These are phyloP conservation scores for Mucor indicus DNA, from an alignment of 371 early-diverging fungal species.

Conservation along the genomic window DNA sequence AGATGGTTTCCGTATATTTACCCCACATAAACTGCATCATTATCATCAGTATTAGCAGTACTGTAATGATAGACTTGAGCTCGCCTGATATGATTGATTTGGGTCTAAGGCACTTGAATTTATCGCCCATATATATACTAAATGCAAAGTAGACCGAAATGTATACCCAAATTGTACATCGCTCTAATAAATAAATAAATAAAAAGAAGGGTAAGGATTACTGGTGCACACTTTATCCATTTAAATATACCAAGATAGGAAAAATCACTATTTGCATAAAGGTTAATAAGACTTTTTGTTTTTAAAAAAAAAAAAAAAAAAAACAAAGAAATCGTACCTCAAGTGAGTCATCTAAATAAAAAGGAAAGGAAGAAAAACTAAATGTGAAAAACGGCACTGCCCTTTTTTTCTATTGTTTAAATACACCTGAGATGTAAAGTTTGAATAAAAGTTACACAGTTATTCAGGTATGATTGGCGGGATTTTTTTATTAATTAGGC, in stretches of 20 bases:
- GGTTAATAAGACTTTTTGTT: not conserved
- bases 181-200: slow-evolving; percentile 10
- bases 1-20: slow-evolving; percentile 1
- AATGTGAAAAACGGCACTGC: too few relatives aligned
- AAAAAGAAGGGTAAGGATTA: not conserved
- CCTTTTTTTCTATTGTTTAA: too few relatives aligned
- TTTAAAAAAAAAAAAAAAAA: not conserved
- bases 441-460: too few relatives aligned
- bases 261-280: not conserved
- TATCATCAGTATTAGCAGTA: slow-evolving; percentile 31
- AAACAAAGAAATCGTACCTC: not conserved
- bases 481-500: too few relatives aligned
- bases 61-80: slow-evolving; percentile 34
- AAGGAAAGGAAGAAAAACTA: too few relatives aligned
- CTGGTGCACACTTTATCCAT: not conserved
- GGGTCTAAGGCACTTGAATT: slow-evolving; percentile 24
- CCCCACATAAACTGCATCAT: slow-evolving; percentile 33
- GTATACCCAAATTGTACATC: slow-evolving; percentile 25
- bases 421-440: too few relatives aligned
- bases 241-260: not conserved
- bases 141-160: slow-evolving; percentile 17
- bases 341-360: not conserved
- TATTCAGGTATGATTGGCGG: too few relatives aligned
- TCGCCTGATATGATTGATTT: slow-evolving; percentile 30
- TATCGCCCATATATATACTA: slow-evolving; percentile 23